A percentile compares a stretch with the other conserved stretches of the same genome.
These are phyloP conservation scores for Acer campestre DNA, from an alignment of 345 rosid genomes.

Conservation along the genomic window DNA sequence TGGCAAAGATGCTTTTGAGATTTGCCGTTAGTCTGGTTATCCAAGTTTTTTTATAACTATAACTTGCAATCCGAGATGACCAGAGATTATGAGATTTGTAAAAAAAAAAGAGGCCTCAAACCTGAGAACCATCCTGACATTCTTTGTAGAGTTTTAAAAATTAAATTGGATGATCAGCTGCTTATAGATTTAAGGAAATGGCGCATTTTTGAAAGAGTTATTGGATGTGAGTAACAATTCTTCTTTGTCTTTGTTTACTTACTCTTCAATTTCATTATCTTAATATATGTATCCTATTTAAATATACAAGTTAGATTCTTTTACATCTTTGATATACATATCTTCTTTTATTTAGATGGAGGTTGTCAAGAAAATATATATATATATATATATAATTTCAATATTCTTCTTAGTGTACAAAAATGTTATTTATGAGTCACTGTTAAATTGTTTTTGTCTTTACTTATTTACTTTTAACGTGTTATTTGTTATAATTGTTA, in stretches of 20 bases:
- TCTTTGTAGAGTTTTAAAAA: neutral
- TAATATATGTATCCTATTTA: too few relatives aligned
- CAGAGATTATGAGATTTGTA: neutral
- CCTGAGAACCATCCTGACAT: neutral
- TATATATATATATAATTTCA: too few relatives aligned
- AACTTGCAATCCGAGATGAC: neutral
- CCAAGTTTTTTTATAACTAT: neutral
- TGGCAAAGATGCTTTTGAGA: neutral
- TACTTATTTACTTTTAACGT: too few relatives aligned
- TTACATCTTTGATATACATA: neutral
- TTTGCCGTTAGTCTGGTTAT: neutral
- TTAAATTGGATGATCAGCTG: neutral
- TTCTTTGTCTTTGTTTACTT: neutral
- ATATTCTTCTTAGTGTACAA: too few relatives aligned
- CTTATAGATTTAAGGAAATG: neutral
- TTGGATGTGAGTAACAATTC: neutral
- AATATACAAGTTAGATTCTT: too few relatives aligned
- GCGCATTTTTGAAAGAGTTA: neutral
- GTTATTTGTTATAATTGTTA: too few relatives aligned
- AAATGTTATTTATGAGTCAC: too few relatives aligned
- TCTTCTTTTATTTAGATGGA: neutral
- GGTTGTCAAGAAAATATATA: too few relatives aligned
- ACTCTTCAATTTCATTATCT: too few relatives aligned
- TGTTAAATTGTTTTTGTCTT: too few relatives aligned
- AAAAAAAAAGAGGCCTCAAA: neutral